Evolutionary conservation across 208 protist species (phyloP), one percentile per base, ranked within the genome.

Genomic region (Tritrichomonas musculus): DNA sequence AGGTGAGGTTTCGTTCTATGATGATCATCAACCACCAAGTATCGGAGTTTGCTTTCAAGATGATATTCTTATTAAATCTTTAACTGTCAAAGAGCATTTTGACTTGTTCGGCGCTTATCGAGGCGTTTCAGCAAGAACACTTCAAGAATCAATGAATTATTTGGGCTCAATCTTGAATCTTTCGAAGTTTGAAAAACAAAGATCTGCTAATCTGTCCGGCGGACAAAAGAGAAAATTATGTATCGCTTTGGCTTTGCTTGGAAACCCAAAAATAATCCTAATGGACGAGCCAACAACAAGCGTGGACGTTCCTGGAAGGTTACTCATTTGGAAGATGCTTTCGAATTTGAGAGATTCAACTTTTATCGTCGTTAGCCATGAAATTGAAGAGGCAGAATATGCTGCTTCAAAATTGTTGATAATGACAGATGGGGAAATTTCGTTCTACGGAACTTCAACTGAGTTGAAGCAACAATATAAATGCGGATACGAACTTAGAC

Each of bases 201-300:
- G 27, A 14, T 33, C 82, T 66, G 8, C 3, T 0, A 65, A 92
- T 3, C 47, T 92, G 41, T 49, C n/a, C 13, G 82, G 82, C 2
- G 82, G 82, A 11, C 20, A 8, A 65, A 57, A 47, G 20, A 92
- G 82, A 39, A 92, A 92, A 66, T 49, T 92, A 17, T 92, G 50
- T 47, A 30, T 92, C 0, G 82, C 27, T 4, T 36, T 53, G 0
- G 44, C 82, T 13, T 66, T 92, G 14, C 36, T 92, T 4, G 82
- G 49, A 39, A n/a, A 66, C 9, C 47, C 50, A 11, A n/a, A 17
- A n/a, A 92, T 92, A 11, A 25, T 92, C 9, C 22, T 92, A 4
- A 14, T 92, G 3, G 82, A 92, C 49, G 82, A 92, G 50, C 82
- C 82, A 39, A 92, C 82, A 25, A 36, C 50, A 41, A 49, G 82